phyloP scores from a whole-genome alignment of 768 basidiomycete species.

The Vararia minispora region DNA sequence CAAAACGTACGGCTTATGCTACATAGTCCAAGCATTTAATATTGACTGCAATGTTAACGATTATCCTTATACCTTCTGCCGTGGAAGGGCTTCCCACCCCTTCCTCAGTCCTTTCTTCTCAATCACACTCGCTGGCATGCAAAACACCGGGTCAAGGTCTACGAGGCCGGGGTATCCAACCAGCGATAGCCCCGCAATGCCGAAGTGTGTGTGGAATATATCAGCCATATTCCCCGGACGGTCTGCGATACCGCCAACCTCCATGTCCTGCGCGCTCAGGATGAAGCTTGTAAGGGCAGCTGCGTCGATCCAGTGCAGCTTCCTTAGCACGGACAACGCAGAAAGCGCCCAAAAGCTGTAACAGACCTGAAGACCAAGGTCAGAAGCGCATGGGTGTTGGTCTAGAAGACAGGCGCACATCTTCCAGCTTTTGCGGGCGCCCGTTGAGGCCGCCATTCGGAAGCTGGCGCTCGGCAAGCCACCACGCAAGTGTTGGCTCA shows the following conservation, averaged over 20 bases:
- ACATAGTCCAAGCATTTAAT: too few relatives aligned
- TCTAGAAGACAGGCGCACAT: slow-evolving; percentile 41
- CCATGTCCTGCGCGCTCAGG: slow-evolving; percentile 83
- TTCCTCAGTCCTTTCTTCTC: slow-evolving; percentile 60
- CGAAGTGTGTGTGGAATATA: slow-evolving; percentile 96
- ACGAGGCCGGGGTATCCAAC: slow-evolving; percentile 77
- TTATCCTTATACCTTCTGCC: slow-evolving; percentile 15
- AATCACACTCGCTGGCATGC: slow-evolving; percentile 80
- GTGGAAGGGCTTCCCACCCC: slow-evolving; percentile 46
- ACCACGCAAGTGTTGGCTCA: slow-evolving; percentile 73
- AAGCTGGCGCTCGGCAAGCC: slow-evolving; percentile 89
- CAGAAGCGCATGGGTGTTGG: neutral
- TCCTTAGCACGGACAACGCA: slow-evolving; percentile 71
- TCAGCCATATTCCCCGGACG: slow-evolving; percentile 89
- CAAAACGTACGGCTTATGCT: too few relatives aligned
- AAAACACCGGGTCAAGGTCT: slow-evolving; percentile 90
- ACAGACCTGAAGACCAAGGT: slow-evolving; percentile 59
- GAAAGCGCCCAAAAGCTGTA: slow-evolving; percentile 98
- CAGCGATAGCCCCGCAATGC: slow-evolving; percentile 76
- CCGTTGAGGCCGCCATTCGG: slow-evolving; percentile 93
- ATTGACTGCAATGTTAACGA: too few relatives aligned
- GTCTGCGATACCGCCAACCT: slow-evolving; percentile 90
- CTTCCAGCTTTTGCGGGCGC: slow-evolving; percentile 94
- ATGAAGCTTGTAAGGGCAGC: slow-evolving; percentile 75
- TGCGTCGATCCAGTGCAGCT: slow-evolving; percentile 79